These are phyloP conservation scores for Colletotrichum agaves DNA, from an alignment of 2,329 filamentous ascomycete genomes.

Conservation along the genomic window DNA sequence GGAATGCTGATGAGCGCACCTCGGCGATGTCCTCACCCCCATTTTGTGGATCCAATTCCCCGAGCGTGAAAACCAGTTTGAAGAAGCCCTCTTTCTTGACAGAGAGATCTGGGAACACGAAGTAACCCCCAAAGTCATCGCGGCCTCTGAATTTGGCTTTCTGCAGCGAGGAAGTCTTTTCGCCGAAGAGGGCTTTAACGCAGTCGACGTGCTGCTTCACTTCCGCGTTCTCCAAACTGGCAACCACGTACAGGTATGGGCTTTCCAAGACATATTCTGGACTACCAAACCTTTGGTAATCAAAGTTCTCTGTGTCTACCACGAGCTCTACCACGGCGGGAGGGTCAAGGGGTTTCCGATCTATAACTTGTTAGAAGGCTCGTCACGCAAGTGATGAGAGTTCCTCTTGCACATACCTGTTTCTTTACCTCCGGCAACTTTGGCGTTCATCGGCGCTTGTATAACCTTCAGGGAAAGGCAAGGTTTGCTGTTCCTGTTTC, in stretches of 20 bases:
- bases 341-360: conserved; percentile 88
- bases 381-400: neutral
- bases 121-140: conserved; percentile 79
- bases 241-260: conserved; percentile 61
- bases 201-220: conserved; percentile 43
- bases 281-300: conserved; percentile 51
- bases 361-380: conserved; percentile 50
- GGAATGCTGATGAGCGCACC: conserved; percentile 74
- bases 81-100: conserved; percentile 79
- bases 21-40: conserved; percentile 42
- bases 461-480: neutral
- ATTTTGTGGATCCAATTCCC: conserved; percentile 57
- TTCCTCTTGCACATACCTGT: neutral
- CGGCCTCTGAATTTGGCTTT: conserved; percentile 83
- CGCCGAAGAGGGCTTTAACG: conserved; percentile 71
- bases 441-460: conserved; percentile 9
- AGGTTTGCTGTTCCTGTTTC: neutral
- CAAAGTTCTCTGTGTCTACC: conserved; percentile 57
- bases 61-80: conserved; percentile 80
- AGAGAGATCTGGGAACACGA: conserved; percentile 90
- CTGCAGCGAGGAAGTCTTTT: conserved; percentile 83
- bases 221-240: conserved; percentile 54
- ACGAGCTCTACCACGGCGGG: conserved; percentile 84
- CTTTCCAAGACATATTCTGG: conserved; percentile 44
- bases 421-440: conserved; percentile 19